Conservation (phyloP, 805 yeast species). For the Yamadazyma olivae region DNA sequence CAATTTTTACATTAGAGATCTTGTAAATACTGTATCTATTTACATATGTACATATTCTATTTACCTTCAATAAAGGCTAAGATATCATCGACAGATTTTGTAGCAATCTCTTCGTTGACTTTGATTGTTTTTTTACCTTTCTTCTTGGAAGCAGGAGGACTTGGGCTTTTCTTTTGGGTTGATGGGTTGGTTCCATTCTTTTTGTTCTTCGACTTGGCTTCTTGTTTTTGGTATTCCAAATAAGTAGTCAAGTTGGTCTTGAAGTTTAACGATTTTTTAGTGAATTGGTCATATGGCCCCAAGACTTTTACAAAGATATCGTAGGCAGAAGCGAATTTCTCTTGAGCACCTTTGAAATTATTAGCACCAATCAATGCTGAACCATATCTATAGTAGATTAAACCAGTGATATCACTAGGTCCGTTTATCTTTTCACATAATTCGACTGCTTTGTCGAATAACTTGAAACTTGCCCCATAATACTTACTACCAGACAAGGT, state of each 20-base stretch:
- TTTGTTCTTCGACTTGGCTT: conserved; percentile 18
- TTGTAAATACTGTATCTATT: background rate
- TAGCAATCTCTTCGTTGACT: conserved; percentile 42
- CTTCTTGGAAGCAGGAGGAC: conserved; percentile 6
- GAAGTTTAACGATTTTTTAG: conserved; percentile 69
- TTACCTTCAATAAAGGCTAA: conserved; percentile 67
- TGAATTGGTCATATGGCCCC: conserved; percentile 66
- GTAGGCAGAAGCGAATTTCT: conserved; percentile 54
- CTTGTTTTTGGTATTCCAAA: conserved; percentile 42
- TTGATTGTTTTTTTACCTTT: conserved; percentile 13
- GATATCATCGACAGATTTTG: conserved; percentile 69
- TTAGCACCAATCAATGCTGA: conserved; percentile 47
- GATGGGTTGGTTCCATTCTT: conserved; percentile 7
- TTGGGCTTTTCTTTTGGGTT: conserved; percentile 13
- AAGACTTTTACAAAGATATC: conserved; percentile 52
- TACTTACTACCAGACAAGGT: conserved; percentile 55
- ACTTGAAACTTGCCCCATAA: conserved; percentile 44
- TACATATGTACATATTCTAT: conserved; percentile 5
- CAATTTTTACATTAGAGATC: too few relatives aligned
- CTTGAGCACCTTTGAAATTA: conserved; percentile 55
- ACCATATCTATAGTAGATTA: conserved; percentile 59
- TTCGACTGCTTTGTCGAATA: conserved; percentile 53
- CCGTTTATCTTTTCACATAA: conserved; percentile 55
- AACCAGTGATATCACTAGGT: conserved; percentile 59
- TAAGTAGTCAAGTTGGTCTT: conserved; percentile 53